Base-by-base conservation (phyloP, 1,284 basidiomycete species). In the Lentinula novae-zelandiae region DNA sequence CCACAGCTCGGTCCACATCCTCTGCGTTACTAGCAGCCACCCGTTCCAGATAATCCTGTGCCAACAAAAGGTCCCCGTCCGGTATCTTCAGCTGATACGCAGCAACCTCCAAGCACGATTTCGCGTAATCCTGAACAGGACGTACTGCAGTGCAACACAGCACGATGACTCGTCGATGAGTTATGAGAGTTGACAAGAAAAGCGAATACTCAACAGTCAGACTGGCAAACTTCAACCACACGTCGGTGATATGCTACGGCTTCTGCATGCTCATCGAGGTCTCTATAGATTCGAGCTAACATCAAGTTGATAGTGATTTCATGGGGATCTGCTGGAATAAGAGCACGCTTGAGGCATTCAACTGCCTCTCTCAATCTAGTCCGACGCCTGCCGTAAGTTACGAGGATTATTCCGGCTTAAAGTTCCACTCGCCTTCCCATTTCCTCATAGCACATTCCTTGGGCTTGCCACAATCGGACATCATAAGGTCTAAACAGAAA, bases 381-480 rank as follows among this genome's bases (percentile, higher is more conserved):
- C n/a, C 8, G 40, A 7, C 62, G 65, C 58, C n/a, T 48, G 39
- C 36, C 4, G 13, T 38, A 9, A 57, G 56, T 39, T 20, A 9
- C 7, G 13, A 42, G 13, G 7, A 5, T 17, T 46, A 20, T 5
- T 13, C 31, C 3, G 44, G 38, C 12, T 27, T 22, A 38, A 7
- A 39, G 40, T 13, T 50, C 4, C 13, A 70, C 80, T 62, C 66
- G 92, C 93, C 87, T 80, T 67, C 87, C 87, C 66, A 98, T 85
- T 68, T 94, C 91, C 72, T 96, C 93, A 73, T 98, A 99, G 69
- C 95, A 96, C 67, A 89, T 87, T 7, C 92, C 96, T 67, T 98
- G 87, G 5, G 95, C 95, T 68, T 93, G 89, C 97, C 97, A 99
- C 76, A 99, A 84, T 27, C 96, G 85, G 50, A 95, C 90, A 72